Conservation (phyloP, 495 filamentous ascomycete genomes). For the Amniculicola lignicola region DNA sequence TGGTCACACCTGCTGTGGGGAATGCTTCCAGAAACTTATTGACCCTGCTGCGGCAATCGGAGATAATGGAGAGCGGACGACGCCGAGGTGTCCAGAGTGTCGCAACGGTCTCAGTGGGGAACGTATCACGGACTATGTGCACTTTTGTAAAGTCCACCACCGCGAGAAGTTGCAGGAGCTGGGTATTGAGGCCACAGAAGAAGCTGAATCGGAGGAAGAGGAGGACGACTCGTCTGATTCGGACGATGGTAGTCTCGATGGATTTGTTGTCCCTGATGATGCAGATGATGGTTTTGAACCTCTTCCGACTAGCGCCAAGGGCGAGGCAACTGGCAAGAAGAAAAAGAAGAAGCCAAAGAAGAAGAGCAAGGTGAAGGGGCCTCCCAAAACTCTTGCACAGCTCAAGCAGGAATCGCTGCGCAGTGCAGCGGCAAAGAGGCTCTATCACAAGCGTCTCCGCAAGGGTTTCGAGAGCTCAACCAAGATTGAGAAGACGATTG, state of each 20-base stretch:
- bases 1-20: conserved; percentile 75
- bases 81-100: conserved; percentile 74
- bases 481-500: conserved; percentile 73
- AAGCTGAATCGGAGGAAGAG: conserved; percentile 32
- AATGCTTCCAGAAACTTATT: conserved; percentile 72
- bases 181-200: conserved; percentile 32
- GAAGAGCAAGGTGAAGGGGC: conserved; percentile 37
- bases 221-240: conserved; percentile 35
- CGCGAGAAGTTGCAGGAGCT: conserved; percentile 44
- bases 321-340: conserved; percentile 36
- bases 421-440: conserved; percentile 60
- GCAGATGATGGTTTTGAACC: conserved; percentile 42
- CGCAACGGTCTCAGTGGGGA: conserved; percentile 59
- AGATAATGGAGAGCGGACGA: conserved; percentile 52
- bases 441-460: conserved; percentile 62
- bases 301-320: conserved; percentile 28
- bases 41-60: conserved; percentile 56
- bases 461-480: conserved; percentile 70
- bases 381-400: conserved; percentile 54
- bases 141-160: conserved; percentile 75
- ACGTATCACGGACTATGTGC: conserved; percentile 67
- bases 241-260: conserved; percentile 35
- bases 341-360: conserved; percentile 28
- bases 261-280: conserved; percentile 46
- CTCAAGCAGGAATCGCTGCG: conserved; percentile 62